Conservation (phyloP, 73 alveolate species). For the Tetrahymena elliotti region DNA sequence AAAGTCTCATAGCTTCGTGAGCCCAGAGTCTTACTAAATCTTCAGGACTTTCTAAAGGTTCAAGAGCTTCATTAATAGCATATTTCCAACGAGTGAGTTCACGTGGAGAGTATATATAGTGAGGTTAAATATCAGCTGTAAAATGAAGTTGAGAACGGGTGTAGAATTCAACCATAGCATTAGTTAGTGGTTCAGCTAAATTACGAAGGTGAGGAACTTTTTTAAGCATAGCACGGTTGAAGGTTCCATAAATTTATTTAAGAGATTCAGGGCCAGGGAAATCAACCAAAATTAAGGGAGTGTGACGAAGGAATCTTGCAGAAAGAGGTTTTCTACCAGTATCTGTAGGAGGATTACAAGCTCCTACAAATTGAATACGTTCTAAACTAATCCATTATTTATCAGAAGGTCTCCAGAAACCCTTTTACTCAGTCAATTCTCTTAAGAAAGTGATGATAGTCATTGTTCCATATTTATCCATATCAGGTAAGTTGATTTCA, state of each 20-base stretch:
- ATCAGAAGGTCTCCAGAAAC: constrained; percentile 97
- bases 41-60: constrained; percentile 66
- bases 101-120: constrained; percentile 97
- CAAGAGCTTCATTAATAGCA: constrained; percentile 68
- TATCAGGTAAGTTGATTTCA: constrained; percentile 97
- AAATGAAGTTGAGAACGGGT: constrained; percentile 85
- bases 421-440: constrained; percentile 95
- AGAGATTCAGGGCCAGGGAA: constrained; percentile 99
- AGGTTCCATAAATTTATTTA: constrained; percentile 96
- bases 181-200: constrained; percentile 87
- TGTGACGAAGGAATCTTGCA: constrained; percentile 94
- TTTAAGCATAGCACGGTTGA: constrained; percentile 95
- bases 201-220: constrained; percentile 69
- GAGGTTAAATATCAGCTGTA: constrained; percentile 98
- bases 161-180: constrained; percentile 99
- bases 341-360: constrained; percentile 99
- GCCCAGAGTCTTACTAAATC: constrained; percentile 86
- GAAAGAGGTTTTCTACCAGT: constrained; percentile 97
- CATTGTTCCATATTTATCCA: constrained; percentile 91
- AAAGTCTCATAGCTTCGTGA: constrained; percentile 95
- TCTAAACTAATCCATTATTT: constrained; percentile 88
- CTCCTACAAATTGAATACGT: constrained; percentile 95
- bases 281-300: constrained; percentile 93
- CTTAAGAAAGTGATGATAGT: constrained; percentile 91
- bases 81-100: constrained; percentile 90